Percentiles rank a stretch among this genome's conserved stretches.
Evolutionary conservation across 2,329 filamentous ascomycete species (phyloP).

Genomic region (Emergomyces pasteurianus): DNA sequence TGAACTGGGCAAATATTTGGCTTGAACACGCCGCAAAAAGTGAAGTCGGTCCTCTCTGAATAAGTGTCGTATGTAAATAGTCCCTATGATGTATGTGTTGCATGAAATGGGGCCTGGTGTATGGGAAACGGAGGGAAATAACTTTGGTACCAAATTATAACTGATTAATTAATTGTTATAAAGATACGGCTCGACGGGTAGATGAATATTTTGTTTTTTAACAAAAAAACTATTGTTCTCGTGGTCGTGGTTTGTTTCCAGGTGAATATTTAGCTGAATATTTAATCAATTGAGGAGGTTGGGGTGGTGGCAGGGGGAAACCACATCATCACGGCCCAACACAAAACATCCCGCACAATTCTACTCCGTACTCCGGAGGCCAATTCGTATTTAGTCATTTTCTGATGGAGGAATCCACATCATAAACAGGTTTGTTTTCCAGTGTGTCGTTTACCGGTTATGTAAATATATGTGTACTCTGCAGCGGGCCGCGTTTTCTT

Average conservation of each 20-base stretch:
- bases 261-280: too few species aligned
- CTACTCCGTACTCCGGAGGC: not conserved
- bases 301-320: conserved; percentile 18
- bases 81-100: too few species aligned
- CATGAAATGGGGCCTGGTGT: not conserved
- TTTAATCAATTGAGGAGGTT: conserved; percentile 6
- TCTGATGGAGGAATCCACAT: not conserved
- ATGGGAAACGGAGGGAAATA: not conserved
- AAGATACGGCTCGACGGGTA: not conserved
- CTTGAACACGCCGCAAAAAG: not conserved
- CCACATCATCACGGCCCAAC: not conserved
- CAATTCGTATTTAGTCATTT: not conserved
- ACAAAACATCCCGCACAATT: not conserved
- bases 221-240: not conserved
- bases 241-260: conserved; percentile 2
- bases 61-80: too few species aligned
- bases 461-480: not conserved
- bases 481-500: not conserved
- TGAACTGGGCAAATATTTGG: not conserved
- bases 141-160: not conserved
- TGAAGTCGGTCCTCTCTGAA: not conserved
- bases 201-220: not conserved
- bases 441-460: not conserved
- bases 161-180: not conserved
- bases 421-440: not conserved